A percentile compares a stretch with the other conserved stretches of the same genome.
Evolutionary conservation across 129 eudicot genomes (phyloP).

Genomic region (Pittosporum tobira): DNA sequence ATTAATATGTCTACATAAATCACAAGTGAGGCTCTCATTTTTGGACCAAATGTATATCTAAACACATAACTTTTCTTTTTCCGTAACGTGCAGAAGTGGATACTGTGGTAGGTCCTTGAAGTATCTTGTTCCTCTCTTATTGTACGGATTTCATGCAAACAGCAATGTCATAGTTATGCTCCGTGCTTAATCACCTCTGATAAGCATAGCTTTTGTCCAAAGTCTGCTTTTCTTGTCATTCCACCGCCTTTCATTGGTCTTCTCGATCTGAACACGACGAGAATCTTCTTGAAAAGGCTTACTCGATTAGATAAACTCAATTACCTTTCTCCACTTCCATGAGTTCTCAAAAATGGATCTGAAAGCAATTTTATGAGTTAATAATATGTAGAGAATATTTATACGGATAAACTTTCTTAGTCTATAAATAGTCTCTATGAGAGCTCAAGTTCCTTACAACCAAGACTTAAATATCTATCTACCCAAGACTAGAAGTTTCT

Average conservation of each 20-base stretch:
- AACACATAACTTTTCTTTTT: neutral
- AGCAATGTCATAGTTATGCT: neutral
- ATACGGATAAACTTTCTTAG: neutral
- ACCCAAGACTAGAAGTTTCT: neutral
- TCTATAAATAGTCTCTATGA: constrained; percentile 15
- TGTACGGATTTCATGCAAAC: constrained; percentile 3
- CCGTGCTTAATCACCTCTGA: too few relatives aligned
- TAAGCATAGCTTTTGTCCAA: constrained; percentile 4
- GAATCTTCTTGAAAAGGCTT: constrained; percentile 6
- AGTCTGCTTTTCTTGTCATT: neutral
- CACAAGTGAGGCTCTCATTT: neutral
- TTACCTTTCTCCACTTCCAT: constrained; percentile 4
- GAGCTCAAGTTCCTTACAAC: constrained; percentile 1
- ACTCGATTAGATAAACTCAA: constrained; percentile 1
- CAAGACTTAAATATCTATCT: neutral
- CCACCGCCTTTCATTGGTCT: neutral
- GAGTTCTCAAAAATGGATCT: neutral
- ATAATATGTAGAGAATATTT: neutral
- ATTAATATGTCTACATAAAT: too few relatives aligned
- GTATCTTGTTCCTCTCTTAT: neutral
- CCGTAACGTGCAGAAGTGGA: neutral
- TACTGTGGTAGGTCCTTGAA: neutral
- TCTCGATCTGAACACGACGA: constrained; percentile 2
- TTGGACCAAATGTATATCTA: neutral
- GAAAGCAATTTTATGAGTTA: neutral